A percentile compares a stretch with the other conserved stretches of the same genome.
These are phyloP conservation scores for Macadamia integrifolia DNA, from an alignment of 164 flowering plant genomes.

Conservation along the genomic window DNA sequence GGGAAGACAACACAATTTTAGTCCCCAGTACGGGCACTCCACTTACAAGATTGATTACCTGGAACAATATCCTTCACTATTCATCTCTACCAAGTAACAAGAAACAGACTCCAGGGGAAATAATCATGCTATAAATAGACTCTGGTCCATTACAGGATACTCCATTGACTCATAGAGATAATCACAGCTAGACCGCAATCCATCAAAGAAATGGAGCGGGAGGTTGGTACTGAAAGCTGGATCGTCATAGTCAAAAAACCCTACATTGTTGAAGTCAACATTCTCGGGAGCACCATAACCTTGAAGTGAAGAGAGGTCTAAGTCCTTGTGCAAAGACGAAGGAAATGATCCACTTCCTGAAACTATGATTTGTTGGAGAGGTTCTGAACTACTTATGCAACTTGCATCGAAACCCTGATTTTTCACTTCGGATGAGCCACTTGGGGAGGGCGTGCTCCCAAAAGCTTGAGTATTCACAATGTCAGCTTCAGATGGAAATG, in stretches of 20 bases:
- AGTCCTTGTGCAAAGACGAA: constrained; percentile 30
- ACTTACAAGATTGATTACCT: constrained; percentile 3
- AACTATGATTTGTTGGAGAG: constrained; percentile 20
- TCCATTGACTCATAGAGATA: constrained; percentile 39
- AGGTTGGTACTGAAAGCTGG: constrained; percentile 30
- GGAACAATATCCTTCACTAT: constrained; percentile 10
- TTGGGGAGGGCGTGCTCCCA: constrained; percentile 19
- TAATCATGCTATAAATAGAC: constrained; percentile 48
- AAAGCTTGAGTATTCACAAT: constrained; percentile 21
- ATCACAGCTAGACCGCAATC: constrained; percentile 36
- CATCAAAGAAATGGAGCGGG: constrained; percentile 37
- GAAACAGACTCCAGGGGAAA: constrained; percentile 1
- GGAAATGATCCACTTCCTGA: constrained; percentile 24
- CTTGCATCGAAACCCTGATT: constrained; percentile 20
- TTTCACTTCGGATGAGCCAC: constrained; percentile 16
- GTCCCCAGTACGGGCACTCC: constrained; percentile 7
- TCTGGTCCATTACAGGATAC: constrained; percentile 46
- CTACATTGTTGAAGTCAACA: constrained; percentile 33
- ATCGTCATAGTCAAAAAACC: constrained; percentile 27
- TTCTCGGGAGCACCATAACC: constrained; percentile 33
- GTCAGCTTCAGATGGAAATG: constrained; percentile 21
- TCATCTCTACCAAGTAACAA: constrained; percentile 5
- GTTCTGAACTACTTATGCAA: constrained; percentile 21
- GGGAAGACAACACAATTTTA: constrained; percentile 11
- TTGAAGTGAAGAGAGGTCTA: constrained; percentile 32